Evolutionary conservation across 192 early-diverging fungal genomes (phyloP).

Genomic region (Spinellus fusiger): DNA sequence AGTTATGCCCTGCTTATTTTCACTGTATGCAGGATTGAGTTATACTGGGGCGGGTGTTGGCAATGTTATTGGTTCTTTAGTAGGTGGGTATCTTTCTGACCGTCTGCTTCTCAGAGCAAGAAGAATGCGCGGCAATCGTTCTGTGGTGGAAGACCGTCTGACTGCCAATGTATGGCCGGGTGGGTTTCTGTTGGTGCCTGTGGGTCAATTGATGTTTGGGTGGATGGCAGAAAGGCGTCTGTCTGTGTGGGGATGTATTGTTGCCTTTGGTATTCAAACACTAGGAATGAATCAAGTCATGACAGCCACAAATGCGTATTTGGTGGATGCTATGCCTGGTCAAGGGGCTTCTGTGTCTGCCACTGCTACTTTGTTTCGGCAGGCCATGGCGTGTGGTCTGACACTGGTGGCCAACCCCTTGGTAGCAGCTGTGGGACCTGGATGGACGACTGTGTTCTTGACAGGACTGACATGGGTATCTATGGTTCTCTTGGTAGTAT

Average conservation of each 20-base stretch:
- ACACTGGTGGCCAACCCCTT: conserved; percentile 35
- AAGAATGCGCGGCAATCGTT: conserved; percentile 21
- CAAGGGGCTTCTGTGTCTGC: conserved; percentile 37
- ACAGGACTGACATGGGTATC: conserved; percentile 28
- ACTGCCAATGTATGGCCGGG: conserved; percentile 35
- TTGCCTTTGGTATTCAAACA: conserved; percentile 39
- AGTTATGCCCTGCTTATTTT: not conserved
- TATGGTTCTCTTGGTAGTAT: conserved; percentile 25
- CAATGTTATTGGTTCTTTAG: conserved; percentile 33
- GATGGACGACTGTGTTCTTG: conserved; percentile 27
- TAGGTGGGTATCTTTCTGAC: conserved; percentile 39
- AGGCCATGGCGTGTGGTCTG: conserved; percentile 36
- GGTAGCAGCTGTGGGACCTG: conserved; percentile 36
- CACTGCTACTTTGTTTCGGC: conserved; percentile 34
- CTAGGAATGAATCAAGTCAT: conserved; percentile 41
- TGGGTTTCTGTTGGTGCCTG: conserved; percentile 35
- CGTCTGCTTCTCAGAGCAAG: conserved; percentile 25
- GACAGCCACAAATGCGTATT: conserved; percentile 30
- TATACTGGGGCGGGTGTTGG: conserved; percentile 35
- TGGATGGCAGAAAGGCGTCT: conserved; percentile 34
- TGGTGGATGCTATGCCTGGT: conserved; percentile 37
- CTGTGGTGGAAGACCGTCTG: conserved; percentile 37
- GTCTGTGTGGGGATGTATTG: conserved; percentile 32
- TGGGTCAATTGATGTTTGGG: conserved; percentile 41
- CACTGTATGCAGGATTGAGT: conserved; percentile 13